These are phyloP conservation scores for Trametes hirsuta DNA, from an alignment of 1,284 basidiomycete genomes.

Conservation along the genomic window DNA sequence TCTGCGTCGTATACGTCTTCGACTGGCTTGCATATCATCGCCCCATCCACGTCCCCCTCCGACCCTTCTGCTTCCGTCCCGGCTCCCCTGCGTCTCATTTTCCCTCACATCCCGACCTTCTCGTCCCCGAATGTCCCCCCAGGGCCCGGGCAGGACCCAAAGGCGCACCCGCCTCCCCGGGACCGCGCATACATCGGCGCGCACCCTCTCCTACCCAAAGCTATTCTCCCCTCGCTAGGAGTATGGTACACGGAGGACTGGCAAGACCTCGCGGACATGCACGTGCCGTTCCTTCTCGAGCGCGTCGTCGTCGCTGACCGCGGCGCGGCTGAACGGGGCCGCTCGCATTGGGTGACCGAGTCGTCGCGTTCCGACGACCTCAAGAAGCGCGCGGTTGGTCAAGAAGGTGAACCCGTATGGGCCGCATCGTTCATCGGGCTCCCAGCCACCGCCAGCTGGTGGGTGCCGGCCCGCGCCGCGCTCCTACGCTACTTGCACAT, in stretches of 20 bases:
- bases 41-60: slow-evolving; percentile 36
- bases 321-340: slow-evolving; percentile 59
- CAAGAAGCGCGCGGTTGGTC: slow-evolving; percentile 25
- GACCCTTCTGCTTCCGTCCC: slow-evolving; percentile 45
- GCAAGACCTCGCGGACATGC: slow-evolving; percentile 70
- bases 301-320: slow-evolving; percentile 79
- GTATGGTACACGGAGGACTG: slow-evolving; percentile 76
- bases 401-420: slow-evolving; percentile 41
- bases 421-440: slow-evolving; percentile 65
- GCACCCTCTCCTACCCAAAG: slow-evolving; percentile 63
- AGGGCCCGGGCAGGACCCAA: slow-evolving; percentile 23
- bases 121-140: slow-evolving; percentile 44
- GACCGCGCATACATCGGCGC: slow-evolving; percentile 44
- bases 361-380: slow-evolving; percentile 18
- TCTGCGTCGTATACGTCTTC: slow-evolving; percentile 26
- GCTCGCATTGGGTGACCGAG: slow-evolving; percentile 32
- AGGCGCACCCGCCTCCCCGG: slow-evolving; percentile 34
- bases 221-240: slow-evolving; percentile 73
- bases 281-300: slow-evolving; percentile 73
- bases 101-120: slow-evolving; percentile 66
- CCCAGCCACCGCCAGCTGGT: slow-evolving; percentile 64
- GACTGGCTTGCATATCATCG: slow-evolving; percentile 45
- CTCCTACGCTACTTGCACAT: slow-evolving; percentile 32
- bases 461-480: slow-evolving; percentile 58
- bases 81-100: slow-evolving; percentile 72